Evolutionary conservation across 495 filamentous ascomycete genomes (phyloP), one percentile per base, ranked within the genome.

Genomic region (Neurospora sp.): DNA sequence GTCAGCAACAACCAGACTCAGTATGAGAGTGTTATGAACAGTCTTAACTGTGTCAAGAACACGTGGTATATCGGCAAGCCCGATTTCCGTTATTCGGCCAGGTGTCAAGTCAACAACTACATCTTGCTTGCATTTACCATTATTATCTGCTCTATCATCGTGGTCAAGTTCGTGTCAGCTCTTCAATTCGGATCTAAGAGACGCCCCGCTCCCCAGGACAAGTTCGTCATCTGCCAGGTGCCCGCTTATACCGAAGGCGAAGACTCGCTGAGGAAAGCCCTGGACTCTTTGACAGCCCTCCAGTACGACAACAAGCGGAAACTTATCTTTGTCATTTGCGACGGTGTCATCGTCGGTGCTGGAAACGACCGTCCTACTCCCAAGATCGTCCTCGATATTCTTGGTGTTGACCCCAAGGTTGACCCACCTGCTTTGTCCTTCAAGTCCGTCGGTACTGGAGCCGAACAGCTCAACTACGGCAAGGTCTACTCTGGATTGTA

Each of bases 401-500:
- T 99, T 47, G 96, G 96, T 45, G 96, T 99, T 65, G 95, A 98
- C 75, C 95, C 95, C 39, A 98, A 97, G 82, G 90, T 97, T 72
- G 96, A 99, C 77, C 96, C 96, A 70, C 94, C 94, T 12, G 94
- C 96, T 3, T 81, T 99, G 53, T 92, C 94, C 3, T 97, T 97
- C 89, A 92, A 93, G 80, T 93, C 92, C 16, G 89, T 99, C 74
- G 96, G 96, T 45, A 86, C 92, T 70, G 94, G 94, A 71, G 95
- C 90, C 77, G 93, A 97, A 41, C 95, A 98, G 78, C 89, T 98
- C 72, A 99, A 99, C 83, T 98, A 97, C 76, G 96, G 94, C 77
- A 99, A 99, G 82, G 94, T 99, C 41, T 99, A 98, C 80, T 98
- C 96, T 69, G 96, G 96, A 79, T 89, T 99, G 8, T 99, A 99